These are phyloP conservation scores for Gaeumannomyces tritici DNA, from an alignment of 2,329 filamentous ascomycete genomes.

Conservation along the genomic window DNA sequence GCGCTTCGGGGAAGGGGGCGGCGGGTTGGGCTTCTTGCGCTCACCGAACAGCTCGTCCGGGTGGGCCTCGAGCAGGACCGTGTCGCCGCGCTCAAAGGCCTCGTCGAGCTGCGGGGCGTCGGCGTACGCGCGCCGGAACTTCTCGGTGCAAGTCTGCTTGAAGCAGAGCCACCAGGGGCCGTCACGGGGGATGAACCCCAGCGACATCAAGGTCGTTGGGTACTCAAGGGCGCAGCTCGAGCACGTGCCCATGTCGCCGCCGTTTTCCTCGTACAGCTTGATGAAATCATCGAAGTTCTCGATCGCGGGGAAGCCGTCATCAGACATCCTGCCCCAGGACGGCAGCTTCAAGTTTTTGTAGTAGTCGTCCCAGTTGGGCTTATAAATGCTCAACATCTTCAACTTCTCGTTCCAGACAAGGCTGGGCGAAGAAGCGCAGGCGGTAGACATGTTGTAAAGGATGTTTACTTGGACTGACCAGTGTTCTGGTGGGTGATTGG, in stretches of 20 bases:
- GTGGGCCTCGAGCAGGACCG: neutral
- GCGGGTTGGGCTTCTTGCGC: no score
- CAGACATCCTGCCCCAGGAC: neutral
- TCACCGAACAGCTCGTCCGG: neutral
- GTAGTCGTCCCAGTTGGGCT: neutral
- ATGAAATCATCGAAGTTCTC: neutral
- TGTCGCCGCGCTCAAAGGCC: neutral
- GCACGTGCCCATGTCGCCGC: neutral
- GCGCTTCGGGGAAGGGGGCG: no score
- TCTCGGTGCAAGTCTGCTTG: neutral
- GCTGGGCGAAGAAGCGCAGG: no score
- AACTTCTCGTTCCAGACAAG: neutral
- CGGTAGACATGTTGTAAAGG: no score
- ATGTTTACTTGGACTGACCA: no score
- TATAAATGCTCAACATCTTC: neutral
- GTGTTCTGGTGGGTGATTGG: no score
- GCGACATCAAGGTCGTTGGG: neutral
- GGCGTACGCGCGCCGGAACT: neutral
- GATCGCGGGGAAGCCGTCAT: neutral
- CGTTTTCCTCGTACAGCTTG: neutral
- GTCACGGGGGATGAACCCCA: neutral
- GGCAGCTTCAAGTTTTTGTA: neutral
- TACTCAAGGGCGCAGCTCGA: neutral
- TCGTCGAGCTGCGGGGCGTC: neutral
- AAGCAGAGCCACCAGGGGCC: neutral